Base-by-base conservation (phyloP, 495 filamentous ascomycete species). In the Hypomontagnella submonticulosa region DNA sequence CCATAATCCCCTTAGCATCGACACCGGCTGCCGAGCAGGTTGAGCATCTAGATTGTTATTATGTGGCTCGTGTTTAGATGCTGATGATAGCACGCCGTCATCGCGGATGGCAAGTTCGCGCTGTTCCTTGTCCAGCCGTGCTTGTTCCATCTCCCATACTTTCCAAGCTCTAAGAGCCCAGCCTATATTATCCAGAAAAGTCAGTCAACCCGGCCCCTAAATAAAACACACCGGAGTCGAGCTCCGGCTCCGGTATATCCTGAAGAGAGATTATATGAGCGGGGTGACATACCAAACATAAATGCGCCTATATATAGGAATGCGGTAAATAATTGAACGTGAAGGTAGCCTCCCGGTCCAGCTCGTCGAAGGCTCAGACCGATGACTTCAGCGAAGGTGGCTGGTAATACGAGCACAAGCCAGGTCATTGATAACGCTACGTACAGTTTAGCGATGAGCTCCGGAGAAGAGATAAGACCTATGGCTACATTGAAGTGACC, bases 341-440 rank as follows among this genome's bases (percentile, higher is more conserved):
- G 36, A 12, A 80, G 58, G 32, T 81, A 82, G 12, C 74, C 77
- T 51, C 70, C 50, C 6, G 73, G 43, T 0, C 79, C 77, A 16
- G 82, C 63, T 20, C 78, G 75, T 54, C 84, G 77, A 55, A 95
- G 83, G 56, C 87, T 79, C n/a, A 95, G 78, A 1, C 81, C 90
- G 70, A 93, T 93, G 0, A 88, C 83, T 66, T 95, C 91, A 34
- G 89, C 85, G 58, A 93, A 83, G 0, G 90, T 93, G 6, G 85
- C 84, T 1, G 92, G 92, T 7, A 92, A 69, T 32, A 90, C 87
- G 10, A 95, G 79, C 5, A 84, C 74, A 15, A 95, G 71, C 92
- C 92, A 96, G 15, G 86, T 84, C n/a, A 95, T 85, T 32, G 87
- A 89, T 16, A 95, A 74, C 0, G 85, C 77, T 78, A 27, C 23